A percentile compares a stretch with the other conserved stretches of the same genome.
Conservation (phyloP, 305 asterid genomes). For the Nicotiana rustica region DNA sequence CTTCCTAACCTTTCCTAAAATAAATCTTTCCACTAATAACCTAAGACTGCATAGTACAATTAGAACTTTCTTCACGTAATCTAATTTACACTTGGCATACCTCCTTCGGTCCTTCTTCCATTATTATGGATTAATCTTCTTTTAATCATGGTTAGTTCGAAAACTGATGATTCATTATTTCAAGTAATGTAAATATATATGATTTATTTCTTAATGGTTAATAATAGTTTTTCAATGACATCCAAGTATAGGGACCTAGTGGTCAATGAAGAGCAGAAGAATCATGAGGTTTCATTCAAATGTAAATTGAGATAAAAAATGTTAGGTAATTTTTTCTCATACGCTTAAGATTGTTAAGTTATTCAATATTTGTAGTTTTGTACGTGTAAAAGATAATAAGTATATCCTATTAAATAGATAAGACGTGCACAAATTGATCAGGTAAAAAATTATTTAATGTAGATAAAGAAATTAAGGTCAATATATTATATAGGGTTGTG, state of each 20-base stretch:
- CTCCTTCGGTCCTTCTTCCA: background rate
- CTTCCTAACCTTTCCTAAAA: background rate
- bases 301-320: too few relatives aligned
- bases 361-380: too few relatives aligned
- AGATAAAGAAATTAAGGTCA: background rate
- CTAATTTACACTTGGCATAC: constrained; percentile 14
- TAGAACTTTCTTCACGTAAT: constrained; percentile 21
- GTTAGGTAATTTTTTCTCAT: too few relatives aligned
- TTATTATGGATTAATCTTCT: background rate
- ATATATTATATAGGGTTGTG: background rate
- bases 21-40: background rate
- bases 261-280: too few relatives aligned
- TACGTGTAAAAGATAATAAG: too few relatives aligned
- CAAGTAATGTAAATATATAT: background rate
- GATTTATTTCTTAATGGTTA: background rate
- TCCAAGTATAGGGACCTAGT: too few relatives aligned
- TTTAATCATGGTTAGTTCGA: background rate
- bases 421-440: too few relatives aligned
- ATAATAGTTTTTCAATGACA: too few relatives aligned
- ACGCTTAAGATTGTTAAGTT: too few relatives aligned
- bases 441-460: background rate
- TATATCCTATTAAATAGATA: too few relatives aligned
- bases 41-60: background rate
- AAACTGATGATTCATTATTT: background rate
- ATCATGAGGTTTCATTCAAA: too few relatives aligned